Conservation (phyloP, 2,329 filamentous ascomycete species). For the Penicillium sp. region DNA sequence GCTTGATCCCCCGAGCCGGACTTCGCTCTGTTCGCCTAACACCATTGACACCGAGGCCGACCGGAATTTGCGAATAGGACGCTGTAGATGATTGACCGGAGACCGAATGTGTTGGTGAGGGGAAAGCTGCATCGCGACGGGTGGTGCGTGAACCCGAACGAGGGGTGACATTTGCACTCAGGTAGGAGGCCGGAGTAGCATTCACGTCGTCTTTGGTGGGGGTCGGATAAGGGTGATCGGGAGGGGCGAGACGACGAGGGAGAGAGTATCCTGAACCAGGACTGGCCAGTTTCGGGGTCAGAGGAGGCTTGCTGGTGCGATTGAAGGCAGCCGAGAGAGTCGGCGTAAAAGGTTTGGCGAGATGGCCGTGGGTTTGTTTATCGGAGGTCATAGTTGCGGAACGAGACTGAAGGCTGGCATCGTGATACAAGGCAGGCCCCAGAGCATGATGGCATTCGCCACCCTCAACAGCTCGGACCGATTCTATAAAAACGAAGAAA, state of each 20-base stretch:
- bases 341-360: conserved; percentile 59
- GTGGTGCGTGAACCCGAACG: conserved; percentile 68
- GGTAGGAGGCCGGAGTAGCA: conserved; percentile 48
- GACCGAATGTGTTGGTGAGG: conserved; percentile 56
- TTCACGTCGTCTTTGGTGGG: conserved; percentile 45
- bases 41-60: conserved; percentile 18
- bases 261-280: conserved; percentile 25
- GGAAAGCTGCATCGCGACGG: conserved; percentile 62
- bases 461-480: background rate
- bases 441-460: conserved; percentile 32
- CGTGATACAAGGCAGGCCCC: conserved; percentile 26
- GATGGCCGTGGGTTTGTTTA: conserved; percentile 48
- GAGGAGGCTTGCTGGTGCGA: conserved; percentile 49
- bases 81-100: conserved; percentile 24
- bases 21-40: conserved; percentile 31
- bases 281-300: conserved; percentile 55
- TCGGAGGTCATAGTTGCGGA: conserved; percentile 45
- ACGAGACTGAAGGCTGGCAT: conserved; percentile 43
- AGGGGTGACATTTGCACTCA: conserved; percentile 68
- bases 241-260: conserved; percentile 28
- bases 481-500: background rate
- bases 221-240: conserved; percentile 30
- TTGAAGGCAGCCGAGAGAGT: conserved; percentile 59
- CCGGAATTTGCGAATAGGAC: conserved; percentile 24
- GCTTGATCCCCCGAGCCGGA: conserved; percentile 27